phyloP scores from a whole-genome alignment of 768 basidiomycete genomes.

The button mushroom (Agaricus bisporus) region DNA sequence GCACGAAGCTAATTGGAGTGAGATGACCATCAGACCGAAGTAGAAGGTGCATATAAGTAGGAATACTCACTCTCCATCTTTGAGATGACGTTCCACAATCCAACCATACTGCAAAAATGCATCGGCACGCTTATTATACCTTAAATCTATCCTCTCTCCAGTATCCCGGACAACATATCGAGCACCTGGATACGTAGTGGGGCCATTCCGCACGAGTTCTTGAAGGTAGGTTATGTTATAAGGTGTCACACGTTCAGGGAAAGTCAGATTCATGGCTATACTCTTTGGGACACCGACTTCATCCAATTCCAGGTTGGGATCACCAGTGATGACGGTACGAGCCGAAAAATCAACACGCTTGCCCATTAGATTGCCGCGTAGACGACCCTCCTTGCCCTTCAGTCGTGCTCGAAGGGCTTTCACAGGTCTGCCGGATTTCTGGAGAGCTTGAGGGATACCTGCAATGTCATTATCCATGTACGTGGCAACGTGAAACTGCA shows the following conservation, averaged over 20 bases:
- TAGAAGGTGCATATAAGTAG: neutral
- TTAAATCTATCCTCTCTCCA: constrained; percentile 92
- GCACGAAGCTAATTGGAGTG: constrained; percentile 53
- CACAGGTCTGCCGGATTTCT: constrained; percentile 95
- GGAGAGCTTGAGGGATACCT: constrained; percentile 93
- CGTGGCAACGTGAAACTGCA: constrained; percentile 94
- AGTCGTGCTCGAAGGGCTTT: constrained; percentile 97
- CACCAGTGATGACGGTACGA: constrained; percentile 98
- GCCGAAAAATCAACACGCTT: constrained; percentile 99
- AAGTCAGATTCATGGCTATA: constrained; percentile 98
- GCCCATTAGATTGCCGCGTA: constrained; percentile 98
- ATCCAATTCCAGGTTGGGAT: constrained; percentile 93
- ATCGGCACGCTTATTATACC: constrained; percentile 94
- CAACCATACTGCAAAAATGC: constrained; percentile 96
- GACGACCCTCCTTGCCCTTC: constrained; percentile 97
- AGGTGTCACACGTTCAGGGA: constrained; percentile 95
- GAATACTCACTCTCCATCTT: constrained; percentile 89
- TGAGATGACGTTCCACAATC: constrained; percentile 96
- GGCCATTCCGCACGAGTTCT: constrained; percentile 92
- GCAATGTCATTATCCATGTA: constrained; percentile 99
- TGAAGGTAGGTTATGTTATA: constrained; percentile 95
- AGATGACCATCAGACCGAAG: constrained; percentile 3
- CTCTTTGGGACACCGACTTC: constrained; percentile 94
- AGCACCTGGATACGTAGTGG: constrained; percentile 92
- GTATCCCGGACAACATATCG: constrained; percentile 96